Conservation (phyloP, 2,329 filamentous ascomycete genomes). For the Aureobasidium namibiae region DNA sequence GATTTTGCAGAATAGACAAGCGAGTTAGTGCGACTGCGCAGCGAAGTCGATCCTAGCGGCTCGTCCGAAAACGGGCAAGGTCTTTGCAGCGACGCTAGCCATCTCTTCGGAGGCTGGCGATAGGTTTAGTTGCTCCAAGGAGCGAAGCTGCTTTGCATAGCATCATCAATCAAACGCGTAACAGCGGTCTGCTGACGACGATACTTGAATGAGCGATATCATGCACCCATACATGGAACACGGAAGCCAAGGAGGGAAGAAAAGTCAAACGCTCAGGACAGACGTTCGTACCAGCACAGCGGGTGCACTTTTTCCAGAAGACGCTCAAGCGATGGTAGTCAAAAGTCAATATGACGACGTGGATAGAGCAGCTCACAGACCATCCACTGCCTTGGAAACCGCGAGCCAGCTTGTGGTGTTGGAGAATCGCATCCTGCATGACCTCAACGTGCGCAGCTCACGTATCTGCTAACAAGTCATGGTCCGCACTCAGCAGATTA, state of each 20-base stretch:
- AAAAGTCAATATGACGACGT: constrained; percentile 10
- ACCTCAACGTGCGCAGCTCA: not conserved
- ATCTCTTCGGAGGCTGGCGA: not conserved
- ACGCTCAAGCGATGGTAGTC: not conserved
- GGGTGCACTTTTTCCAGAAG: constrained; percentile 3
- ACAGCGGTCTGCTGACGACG: not conserved
- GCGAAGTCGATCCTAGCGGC: constrained; percentile 1
- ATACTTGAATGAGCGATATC: not conserved
- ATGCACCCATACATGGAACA: not conserved
- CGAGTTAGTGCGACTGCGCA: not conserved
- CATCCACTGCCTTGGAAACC: not conserved
- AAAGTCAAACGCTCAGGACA: constrained; percentile 11
- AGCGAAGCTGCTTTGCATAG: not conserved
- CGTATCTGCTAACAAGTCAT: not conserved
- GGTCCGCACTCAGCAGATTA: not conserved
- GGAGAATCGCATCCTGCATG: not conserved
- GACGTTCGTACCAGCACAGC: constrained; percentile 1
- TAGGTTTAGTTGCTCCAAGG: not conserved
- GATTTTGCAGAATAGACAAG: not conserved
- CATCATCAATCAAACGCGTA: not conserved
- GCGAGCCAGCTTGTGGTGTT: not conserved
- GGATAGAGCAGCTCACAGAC: not conserved
- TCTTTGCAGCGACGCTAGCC: not conserved
- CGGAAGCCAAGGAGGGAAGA: not conserved
- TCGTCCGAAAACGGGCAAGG: not conserved